These are phyloP conservation scores for Tulasnella sp. DNA, from an alignment of 768 basidiomycete species.

Conservation along the genomic window DNA sequence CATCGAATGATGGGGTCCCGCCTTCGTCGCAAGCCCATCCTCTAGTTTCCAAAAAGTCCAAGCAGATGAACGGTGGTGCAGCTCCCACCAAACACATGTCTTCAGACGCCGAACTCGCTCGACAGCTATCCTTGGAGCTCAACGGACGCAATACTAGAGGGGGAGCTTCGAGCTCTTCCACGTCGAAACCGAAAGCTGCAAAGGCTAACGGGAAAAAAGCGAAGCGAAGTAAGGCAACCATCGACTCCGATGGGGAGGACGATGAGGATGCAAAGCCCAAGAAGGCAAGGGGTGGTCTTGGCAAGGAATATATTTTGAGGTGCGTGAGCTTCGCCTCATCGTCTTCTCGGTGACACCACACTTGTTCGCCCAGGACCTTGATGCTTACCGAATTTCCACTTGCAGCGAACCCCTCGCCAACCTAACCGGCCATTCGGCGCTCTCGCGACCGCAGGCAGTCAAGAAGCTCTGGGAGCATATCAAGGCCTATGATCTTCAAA, in stretches of 20 bases:
- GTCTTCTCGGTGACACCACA: background rate
- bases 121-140: constrained; percentile 57
- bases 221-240: constrained; percentile 44
- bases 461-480: constrained; percentile 88
- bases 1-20: background rate
- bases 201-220: constrained; percentile 27
- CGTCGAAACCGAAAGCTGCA: constrained; percentile 29
- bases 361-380: background rate
- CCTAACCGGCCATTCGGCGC: constrained; percentile 50
- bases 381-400: background rate
- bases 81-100: constrained; percentile 14
- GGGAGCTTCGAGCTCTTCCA: constrained; percentile 21
- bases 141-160: constrained; percentile 40
- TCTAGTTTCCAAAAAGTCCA: background rate
- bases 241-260: constrained; percentile 35
- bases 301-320: constrained; percentile 68
- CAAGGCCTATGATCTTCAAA: constrained; percentile 69
- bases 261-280: constrained; percentile 34
- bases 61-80: background rate
- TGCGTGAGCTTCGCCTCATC: constrained; percentile 22
- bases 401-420: constrained; percentile 60
- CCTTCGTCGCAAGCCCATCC: constrained; percentile 6
- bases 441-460: constrained; percentile 83
- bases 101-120: constrained; percentile 60
- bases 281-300: constrained; percentile 58